Evolutionary conservation across 2,329 filamentous ascomycete genomes (phyloP).

Genomic region (Corynespora cassiicola): DNA sequence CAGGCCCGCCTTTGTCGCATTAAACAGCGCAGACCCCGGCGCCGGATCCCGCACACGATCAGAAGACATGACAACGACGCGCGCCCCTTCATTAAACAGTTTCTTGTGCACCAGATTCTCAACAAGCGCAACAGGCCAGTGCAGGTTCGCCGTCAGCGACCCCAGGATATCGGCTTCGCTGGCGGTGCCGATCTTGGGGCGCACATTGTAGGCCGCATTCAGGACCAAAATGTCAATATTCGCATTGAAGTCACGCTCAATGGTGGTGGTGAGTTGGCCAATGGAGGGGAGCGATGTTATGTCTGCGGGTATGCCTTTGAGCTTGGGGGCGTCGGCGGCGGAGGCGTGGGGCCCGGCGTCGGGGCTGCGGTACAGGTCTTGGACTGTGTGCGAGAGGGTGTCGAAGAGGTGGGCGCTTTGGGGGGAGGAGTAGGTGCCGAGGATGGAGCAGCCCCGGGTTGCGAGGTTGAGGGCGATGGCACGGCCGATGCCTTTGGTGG

Average conservation of each 20-base stretch:
- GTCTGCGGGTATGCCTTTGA: constrained; percentile 28
- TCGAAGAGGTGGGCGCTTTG: constrained; percentile 31
- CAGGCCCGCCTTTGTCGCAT: constrained; percentile 26
- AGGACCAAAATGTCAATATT: constrained; percentile 33
- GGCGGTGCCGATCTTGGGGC: constrained; percentile 14
- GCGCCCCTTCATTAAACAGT: constrained; percentile 19
- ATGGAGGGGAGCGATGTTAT: constrained; percentile 24
- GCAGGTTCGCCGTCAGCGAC: constrained; percentile 25
- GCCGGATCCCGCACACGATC: constrained; percentile 23
- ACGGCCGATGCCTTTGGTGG: constrained; percentile 36
- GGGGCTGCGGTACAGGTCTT: constrained; percentile 17
- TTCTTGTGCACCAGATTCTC: constrained; percentile 25
- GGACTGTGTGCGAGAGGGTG: constrained; percentile 24
- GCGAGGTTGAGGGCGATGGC: constrained; percentile 36
- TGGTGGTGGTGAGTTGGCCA: constrained; percentile 10
- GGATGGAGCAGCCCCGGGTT: constrained; percentile 33
- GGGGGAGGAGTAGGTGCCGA: constrained; percentile 36
- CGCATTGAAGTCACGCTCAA: constrained; percentile 19
- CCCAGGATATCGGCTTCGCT: constrained; percentile 18
- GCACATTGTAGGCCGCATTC: constrained; percentile 21
- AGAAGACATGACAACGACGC: constrained; percentile 29
- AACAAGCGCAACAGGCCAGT: constrained; percentile 27
- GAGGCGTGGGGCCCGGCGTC: neutral
- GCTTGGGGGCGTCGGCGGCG: constrained; percentile 10
- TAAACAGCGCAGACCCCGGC: constrained; percentile 19